phyloP scores from a whole-genome alignment of 192 early-diverging fungal species.

The Pilaira anomala region DNA sequence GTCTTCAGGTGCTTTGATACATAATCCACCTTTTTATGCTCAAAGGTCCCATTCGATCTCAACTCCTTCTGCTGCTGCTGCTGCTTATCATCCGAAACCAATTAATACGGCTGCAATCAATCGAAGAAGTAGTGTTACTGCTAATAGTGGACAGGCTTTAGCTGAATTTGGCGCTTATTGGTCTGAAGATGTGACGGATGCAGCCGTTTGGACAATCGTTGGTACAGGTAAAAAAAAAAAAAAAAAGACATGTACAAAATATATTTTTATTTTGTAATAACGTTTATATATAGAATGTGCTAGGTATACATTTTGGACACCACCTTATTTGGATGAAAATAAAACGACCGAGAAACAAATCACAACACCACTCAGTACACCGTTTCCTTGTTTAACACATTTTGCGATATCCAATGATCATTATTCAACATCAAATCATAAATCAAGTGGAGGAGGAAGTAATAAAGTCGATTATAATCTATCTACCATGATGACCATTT shows the following conservation, averaged over 20 bases:
- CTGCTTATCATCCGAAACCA: neutral
- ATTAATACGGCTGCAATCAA: neutral
- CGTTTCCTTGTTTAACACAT: slow-evolving; percentile 15
- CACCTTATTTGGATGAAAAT: slow-evolving; percentile 25
- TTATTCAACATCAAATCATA: neutral
- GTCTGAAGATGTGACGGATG: slow-evolving; percentile 78
- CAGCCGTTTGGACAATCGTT: slow-evolving; percentile 89
- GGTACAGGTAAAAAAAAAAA: slow-evolving; percentile 52
- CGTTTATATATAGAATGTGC: slow-evolving; percentile 40
- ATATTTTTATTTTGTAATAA: neutral
- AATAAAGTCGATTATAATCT: neutral
- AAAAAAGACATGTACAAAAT: neutral
- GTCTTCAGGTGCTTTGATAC: neutral
- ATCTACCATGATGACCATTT: slow-evolving; percentile 31
- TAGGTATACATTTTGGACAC: slow-evolving; percentile 52
- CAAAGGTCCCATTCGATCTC: slow-evolving; percentile 10
- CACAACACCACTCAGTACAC: slow-evolving; percentile 1
- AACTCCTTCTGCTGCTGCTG: neutral
- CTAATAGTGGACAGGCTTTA: slow-evolving; percentile 8
- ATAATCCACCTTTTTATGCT: no score
- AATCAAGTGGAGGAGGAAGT: slow-evolving; percentile 1
- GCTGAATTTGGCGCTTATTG: slow-evolving; percentile 44
- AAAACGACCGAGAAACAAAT: slow-evolving; percentile 3
- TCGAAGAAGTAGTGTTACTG: slow-evolving; percentile 23
- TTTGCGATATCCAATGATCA: slow-evolving; percentile 28